Base-by-base conservation (phyloP, 768 basidiomycete genomes). In the Lactarius quietus region DNA sequence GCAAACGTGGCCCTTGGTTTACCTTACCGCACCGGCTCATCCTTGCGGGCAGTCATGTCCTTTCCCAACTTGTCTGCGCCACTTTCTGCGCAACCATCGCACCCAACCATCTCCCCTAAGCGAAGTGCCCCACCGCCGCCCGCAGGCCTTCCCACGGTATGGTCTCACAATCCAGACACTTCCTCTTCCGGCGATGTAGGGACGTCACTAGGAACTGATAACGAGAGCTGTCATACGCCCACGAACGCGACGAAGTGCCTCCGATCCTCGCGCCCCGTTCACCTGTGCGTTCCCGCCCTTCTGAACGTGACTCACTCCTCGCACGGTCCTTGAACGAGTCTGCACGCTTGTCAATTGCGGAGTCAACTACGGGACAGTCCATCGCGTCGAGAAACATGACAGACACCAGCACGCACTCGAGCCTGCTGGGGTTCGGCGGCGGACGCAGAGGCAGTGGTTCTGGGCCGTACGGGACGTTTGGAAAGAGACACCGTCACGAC, bases 401-500 rank as follows among this genome's bases (percentile, higher is more conserved):
- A 33, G 86, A 88, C 60, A 73, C 75, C 53, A 80, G 78, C 3
- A 70, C 72, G 23, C 80, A 84, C 72, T 89, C 89, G 59, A 89
- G 87, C 68, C 75, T 89, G 64, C 77, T 89, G 61, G 43, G 43
- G 43, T 45, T 45, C 43, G 17, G 43, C 43, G 78, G 76, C 57
- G 78, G 79, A 41, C 76, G 75, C 41, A n/a, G n/a, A n/a, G n/a
- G n/a, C n/a, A 76, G 75, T 36, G 38, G 53, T 57, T 69, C 59
- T 59, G 69, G 67, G 63, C 78, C 75, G 48, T 78, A 79, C 68
- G 86, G 83, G 72, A 87, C 84, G 73, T 93, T 85, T 74, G 89
- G 86, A 43, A 93, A 91, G 14, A 85, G 92, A 67, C 71, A 92
- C 92, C n/a, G 79, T 88, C 65, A 91, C 86, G 36, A 93, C 92